Base-by-base conservation (phyloP, 2,329 filamentous ascomycete genomes). In the Dryadomyces quercus-mongolicae region DNA sequence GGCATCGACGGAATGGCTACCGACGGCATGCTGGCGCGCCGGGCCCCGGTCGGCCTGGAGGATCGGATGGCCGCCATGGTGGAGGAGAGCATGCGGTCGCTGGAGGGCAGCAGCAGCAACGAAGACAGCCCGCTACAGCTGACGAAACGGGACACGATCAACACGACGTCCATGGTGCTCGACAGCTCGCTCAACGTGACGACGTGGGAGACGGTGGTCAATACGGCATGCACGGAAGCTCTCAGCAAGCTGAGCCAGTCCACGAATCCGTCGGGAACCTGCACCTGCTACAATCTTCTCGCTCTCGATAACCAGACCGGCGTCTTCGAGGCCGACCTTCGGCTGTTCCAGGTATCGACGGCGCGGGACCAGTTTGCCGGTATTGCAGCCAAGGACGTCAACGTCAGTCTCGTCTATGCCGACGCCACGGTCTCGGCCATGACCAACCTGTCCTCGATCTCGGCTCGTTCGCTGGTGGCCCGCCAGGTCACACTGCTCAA, bases 241-340 rank as follows among this genome's bases (percentile, higher is more conserved):
- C 72, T 93, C 18, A 65, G 67, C 2, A 65, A 68, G 25, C 72
- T 89, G 50, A 71, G 72, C 15, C 71, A 75, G 56, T 78, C 82
- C 45, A 77, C 78, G 22, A 92, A 91, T 60, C 85, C 86, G 5
- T 85, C 86, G 10, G 88, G 88, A 51, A 79, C 88, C 49, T 85
- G 84, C 56, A 80, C 88, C 49, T 94, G 88, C 76, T 93, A 92
- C 71, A 94, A 93, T 65, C 68, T 94, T 22, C 82, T 84, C 0
- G 80, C 79, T 43, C 75, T 89, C 55, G 78, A 92, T 69, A 80
- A 78, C 61, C 67, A 68, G 5, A 82, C 78, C 0, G 87, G 87
- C 34, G 71, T 81, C 16, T 93, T 93, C 65, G 79, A 86, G 67
- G 86, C 87, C 34, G 88, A 93, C 65, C 68, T 93, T 51, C 77